A percentile compares a stretch with the other conserved stretches of the same genome.
phyloP scores from a whole-genome alignment of 768 basidiomycete genomes.

The Lentinula boryana region DNA sequence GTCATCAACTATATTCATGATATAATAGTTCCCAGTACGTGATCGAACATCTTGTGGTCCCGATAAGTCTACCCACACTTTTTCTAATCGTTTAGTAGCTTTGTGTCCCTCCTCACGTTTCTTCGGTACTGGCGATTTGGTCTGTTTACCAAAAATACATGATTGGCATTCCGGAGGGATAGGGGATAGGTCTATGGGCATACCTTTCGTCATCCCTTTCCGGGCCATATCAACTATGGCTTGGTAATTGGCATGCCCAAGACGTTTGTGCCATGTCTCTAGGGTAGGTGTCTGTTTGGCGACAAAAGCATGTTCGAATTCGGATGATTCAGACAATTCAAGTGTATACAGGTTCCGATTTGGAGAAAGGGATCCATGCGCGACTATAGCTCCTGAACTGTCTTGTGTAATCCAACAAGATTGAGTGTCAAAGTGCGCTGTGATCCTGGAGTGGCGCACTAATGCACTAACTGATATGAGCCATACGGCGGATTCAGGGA shows the following conservation, averaged over 20 bases:
- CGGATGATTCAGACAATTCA: no score
- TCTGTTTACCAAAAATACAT: background rate
- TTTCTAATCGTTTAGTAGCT: background rate
- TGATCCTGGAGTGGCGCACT: no score
- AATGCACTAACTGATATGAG: no score
- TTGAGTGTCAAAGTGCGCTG: no score
- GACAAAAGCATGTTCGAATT: no score
- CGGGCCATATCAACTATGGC: background rate
- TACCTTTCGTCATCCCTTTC: background rate
- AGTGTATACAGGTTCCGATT: no score
- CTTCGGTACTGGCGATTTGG: background rate
- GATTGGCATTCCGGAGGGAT: background rate
- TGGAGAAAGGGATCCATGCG: no score
- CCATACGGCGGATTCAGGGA: no score
- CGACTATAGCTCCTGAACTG: no score
- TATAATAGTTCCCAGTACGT: background rate
- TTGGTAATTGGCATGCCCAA: background rate
- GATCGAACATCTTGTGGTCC: conserved; percentile 4
- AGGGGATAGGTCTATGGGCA: background rate
- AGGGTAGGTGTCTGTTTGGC: background rate
- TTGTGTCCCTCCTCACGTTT: background rate
- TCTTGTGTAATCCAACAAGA: no score
- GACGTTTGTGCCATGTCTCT: background rate
- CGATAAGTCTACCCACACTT: conserved; percentile 5
- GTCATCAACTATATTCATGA: conserved; percentile 9